A percentile compares a stretch with the other conserved stretches of the same genome.
Evolutionary conservation across 208 protist species (phyloP).

Genomic region (Trichomonas gallinae): DNA sequence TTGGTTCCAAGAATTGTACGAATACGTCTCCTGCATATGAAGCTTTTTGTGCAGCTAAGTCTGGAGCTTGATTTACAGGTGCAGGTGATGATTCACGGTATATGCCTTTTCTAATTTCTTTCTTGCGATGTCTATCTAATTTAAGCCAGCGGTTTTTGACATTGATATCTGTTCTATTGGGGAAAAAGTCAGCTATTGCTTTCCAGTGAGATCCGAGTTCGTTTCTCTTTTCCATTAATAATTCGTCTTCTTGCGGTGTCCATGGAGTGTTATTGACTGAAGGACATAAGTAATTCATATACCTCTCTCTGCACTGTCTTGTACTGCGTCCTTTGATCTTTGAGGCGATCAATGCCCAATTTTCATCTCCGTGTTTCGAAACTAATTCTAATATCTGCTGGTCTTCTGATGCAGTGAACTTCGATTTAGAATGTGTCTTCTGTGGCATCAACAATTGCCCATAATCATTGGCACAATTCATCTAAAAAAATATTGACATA

Average conservation of each 20-base stretch:
- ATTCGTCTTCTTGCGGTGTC: neutral
- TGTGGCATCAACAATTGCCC: neutral
- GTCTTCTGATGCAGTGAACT: neutral
- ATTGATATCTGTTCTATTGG: neutral
- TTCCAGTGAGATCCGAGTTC: neutral
- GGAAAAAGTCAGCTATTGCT: neutral
- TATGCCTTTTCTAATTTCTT: neutral
- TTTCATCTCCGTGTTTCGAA: neutral
- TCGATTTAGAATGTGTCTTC: neutral
- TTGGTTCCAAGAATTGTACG: neutral
- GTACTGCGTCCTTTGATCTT: neutral
- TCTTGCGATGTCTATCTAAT: neutral
- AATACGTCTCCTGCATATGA: neutral
- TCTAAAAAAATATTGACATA: neutral
- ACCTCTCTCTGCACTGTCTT: neutral
- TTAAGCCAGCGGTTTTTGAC: neutral
- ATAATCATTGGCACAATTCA: neutral
- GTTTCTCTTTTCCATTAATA: neutral
- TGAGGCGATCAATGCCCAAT: neutral
- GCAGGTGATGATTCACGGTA: neutral
- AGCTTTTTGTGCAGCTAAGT: neutral
- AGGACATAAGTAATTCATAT: neutral
- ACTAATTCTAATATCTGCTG: neutral
- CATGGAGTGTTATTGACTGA: neutral
- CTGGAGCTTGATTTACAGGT: neutral